Evolutionary conservation across 2,329 filamentous ascomycete species (phyloP).

Genomic region (Graphilbum ipis-grandicollis): DNA sequence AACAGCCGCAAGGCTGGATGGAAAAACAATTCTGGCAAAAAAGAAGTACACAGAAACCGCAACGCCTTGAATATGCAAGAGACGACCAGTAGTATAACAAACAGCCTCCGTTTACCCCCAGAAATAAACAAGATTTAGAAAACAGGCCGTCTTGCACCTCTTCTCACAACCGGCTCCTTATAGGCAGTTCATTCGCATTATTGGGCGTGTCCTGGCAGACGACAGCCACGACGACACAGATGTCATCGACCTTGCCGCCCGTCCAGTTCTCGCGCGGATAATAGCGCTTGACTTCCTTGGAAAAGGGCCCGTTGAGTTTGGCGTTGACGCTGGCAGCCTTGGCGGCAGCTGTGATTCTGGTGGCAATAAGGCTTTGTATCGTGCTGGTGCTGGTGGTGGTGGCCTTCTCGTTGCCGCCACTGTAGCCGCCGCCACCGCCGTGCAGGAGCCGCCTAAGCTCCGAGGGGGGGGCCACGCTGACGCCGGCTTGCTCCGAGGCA

Average conservation of each 20-base stretch:
- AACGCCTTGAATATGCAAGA: background rate
- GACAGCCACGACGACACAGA: conserved; percentile 68
- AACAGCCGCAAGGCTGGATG: background rate
- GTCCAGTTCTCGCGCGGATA: conserved; percentile 76
- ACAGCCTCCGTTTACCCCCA: no score
- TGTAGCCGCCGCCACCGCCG: background rate
- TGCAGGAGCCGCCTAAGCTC: conserved; percentile 25
- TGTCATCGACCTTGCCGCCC: conserved; percentile 92
- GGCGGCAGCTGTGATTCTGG: conserved; percentile 63
- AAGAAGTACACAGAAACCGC: background rate
- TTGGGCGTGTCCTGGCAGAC: conserved; percentile 43
- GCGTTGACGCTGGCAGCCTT: conserved; percentile 71
- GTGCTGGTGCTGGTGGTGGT: conserved; percentile 17
- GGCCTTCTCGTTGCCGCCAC: conserved; percentile 19
- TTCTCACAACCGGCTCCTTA: conserved; percentile 13
- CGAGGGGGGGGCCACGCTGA: conserved; percentile 32
- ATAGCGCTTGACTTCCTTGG: conserved; percentile 78
- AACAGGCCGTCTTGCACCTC: no score
- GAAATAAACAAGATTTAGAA: no score
- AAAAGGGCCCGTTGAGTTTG: conserved; percentile 78
- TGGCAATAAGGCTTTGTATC: conserved; percentile 63
- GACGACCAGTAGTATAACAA: no score
- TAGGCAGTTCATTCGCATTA: conserved; percentile 11
- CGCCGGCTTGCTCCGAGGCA: conserved; percentile 32
- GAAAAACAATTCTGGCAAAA: background rate